Percentiles rank a stretch among this genome's conserved stretches.
Conservation (phyloP, 2,329 filamentous ascomycete species). For the Graphilbum sp. region DNA sequence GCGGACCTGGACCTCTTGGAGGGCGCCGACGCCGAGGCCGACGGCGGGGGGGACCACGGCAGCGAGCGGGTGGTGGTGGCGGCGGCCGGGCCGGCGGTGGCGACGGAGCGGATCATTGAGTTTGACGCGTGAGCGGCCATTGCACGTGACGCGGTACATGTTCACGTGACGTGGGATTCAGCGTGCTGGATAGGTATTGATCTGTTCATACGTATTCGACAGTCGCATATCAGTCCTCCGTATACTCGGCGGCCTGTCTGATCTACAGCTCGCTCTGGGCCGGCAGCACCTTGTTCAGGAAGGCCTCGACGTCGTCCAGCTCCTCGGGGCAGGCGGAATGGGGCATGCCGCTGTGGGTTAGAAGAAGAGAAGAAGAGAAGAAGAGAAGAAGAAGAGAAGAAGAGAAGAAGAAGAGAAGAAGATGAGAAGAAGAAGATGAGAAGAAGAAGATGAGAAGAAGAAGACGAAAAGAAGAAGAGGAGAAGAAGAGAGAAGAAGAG, state of each 20-base stretch:
- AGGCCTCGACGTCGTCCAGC: slow-evolving; percentile 62
- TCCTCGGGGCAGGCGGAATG: slow-evolving; percentile 67
- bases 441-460: background rate
- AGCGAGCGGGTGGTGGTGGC: background rate
- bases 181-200: too few relatives aligned
- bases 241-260: background rate
- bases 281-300: slow-evolving; percentile 30
- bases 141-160: too few relatives aligned
- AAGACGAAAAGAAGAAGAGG: background rate
- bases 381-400: background rate
- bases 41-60: slow-evolving; percentile 18
- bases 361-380: background rate
- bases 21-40: slow-evolving; percentile 56
- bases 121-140: slow-evolving; percentile 22
- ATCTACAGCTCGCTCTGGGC: slow-evolving; percentile 13
- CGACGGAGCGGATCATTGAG: slow-evolving; percentile 24
- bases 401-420: too few relatives aligned
- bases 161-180: too few relatives aligned
- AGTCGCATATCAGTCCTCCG: too few relatives aligned
- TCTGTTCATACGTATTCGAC: too few relatives aligned
- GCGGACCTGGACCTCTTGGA: slow-evolving; percentile 56
- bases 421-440: too few relatives aligned
- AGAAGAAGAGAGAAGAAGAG: background rate
- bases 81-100: slow-evolving; percentile 9
- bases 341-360: slow-evolving; percentile 35